A percentile compares a stretch with the other conserved stretches of the same genome.
These are phyloP conservation scores for Phytophthora melonis DNA, from an alignment of 352 stramenopile genomes.

Conservation along the genomic window DNA sequence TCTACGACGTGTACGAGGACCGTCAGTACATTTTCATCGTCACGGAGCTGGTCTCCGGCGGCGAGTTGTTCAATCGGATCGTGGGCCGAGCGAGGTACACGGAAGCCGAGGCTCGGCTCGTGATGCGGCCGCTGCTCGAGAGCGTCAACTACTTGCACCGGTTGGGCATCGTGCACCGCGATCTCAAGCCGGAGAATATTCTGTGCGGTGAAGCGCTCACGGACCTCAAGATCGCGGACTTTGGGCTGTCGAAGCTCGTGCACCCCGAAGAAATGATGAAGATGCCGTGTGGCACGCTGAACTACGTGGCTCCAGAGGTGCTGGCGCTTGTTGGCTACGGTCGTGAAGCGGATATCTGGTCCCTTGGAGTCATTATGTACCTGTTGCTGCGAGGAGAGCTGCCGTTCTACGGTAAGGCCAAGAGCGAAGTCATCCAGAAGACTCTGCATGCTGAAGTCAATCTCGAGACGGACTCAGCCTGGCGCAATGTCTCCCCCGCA, in stretches of 20 bases:
- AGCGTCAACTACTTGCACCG: slow-evolving; percentile 93
- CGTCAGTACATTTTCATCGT: slow-evolving; percentile 97
- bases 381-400: slow-evolving; percentile 89
- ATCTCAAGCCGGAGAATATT: slow-evolving; percentile 92
- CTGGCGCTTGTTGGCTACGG: slow-evolving; percentile 90
- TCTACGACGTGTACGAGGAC: slow-evolving; percentile 94
- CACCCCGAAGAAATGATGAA: slow-evolving; percentile 94
- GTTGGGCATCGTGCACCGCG: slow-evolving; percentile 91
- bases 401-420: slow-evolving; percentile 92
- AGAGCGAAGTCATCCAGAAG: slow-evolving; percentile 94
- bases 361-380: slow-evolving; percentile 94
- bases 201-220: slow-evolving; percentile 89
- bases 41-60: slow-evolving; percentile 96
- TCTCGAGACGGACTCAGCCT: slow-evolving; percentile 70
- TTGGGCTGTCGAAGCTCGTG: slow-evolving; percentile 94
- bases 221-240: slow-evolving; percentile 93
- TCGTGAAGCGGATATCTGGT: slow-evolving; percentile 93
- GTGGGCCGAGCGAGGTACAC: slow-evolving; percentile 88
- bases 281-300: slow-evolving; percentile 93
- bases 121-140: slow-evolving; percentile 91
- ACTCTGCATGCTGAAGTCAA: slow-evolving; percentile 90
- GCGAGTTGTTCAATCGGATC: slow-evolving; percentile 98
- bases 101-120: slow-evolving; percentile 87
- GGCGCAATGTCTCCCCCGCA: slow-evolving; percentile 62
- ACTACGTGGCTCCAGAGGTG: slow-evolving; percentile 95